Evolutionary conservation across 1,284 basidiomycete genomes (phyloP), one percentile per base, ranked within the genome.

Genomic region (Cryptococcus jaspeensis): DNA sequence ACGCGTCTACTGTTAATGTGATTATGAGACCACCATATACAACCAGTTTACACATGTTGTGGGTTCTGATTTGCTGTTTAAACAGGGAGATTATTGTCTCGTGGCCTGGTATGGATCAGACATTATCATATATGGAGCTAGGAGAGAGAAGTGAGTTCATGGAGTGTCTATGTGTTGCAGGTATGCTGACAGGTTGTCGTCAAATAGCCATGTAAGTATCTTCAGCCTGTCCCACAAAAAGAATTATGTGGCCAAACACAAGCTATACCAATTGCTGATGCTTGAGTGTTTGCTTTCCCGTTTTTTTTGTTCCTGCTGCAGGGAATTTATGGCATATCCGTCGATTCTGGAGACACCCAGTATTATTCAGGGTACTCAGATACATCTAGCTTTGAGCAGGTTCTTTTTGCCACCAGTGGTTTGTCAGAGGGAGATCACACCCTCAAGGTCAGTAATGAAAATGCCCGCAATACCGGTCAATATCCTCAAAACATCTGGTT

Each of bases 401-500:
- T 59, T 9, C 50, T 72, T 8, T 72, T 56, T 37, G 63, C 68
- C n/a, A 67, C 67, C 15, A 58, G 56, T 6, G 68, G 65, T 5
- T 49, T 72, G 23, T 41, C 37, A 12, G 55, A 67, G 15, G 70
- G 65, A 7, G 56, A 63, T 23, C 70, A 72, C 48, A 52, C 45
- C 5, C 38, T 72, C 22, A 64, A 60, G 44, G 47, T 72, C n/a
- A 54, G 51, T n/a, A 72, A 72, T 55, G 68, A 69, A 51, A 63
- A 67, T 50, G 54, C 55, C 1, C 53, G 62, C 49, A 69, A 71
- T 53, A 55, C 53, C 9, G 59, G 50, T 12, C 51, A 67, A 42
- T 65, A 65, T 45, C 63, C 67, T 2, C 47, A 52, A 13, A 65
- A 66, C 42, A 54, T 65, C 4, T 70, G 56, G 53, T 22, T 72